Conservation (phyloP, 345 rosid species). For the Diplotaxis tenuifolia region DNA sequence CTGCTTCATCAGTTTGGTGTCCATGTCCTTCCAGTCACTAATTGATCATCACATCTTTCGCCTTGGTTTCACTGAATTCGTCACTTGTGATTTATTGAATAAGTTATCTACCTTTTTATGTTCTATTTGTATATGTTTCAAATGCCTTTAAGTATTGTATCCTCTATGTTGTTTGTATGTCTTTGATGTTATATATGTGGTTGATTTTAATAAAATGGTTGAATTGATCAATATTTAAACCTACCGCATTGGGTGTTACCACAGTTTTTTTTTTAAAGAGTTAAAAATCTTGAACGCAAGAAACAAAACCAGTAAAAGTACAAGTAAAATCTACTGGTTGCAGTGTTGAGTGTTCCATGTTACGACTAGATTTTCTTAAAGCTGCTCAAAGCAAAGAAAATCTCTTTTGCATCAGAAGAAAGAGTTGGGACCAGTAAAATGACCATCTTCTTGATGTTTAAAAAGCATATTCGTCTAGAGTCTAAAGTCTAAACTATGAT, state of each 20-base stretch:
- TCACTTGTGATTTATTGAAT: not conserved
- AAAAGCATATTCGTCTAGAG: not conserved
- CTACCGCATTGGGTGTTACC: too few species aligned
- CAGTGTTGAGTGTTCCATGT: too few species aligned
- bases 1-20: conserved; percentile 29
- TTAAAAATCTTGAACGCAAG: too few species aligned
- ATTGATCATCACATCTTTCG: conserved; percentile 15
- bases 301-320: too few species aligned
- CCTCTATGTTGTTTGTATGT: not conserved
- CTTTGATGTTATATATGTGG: not conserved
- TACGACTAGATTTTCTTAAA: not conserved
- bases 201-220: not conserved
- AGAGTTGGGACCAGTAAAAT: not conserved
- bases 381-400: not conserved
- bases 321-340: too few species aligned
- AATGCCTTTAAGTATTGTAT: not conserved
- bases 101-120: not conserved
- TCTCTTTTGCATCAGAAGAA: not conserved
- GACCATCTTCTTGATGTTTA: not conserved
- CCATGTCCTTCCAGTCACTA: conserved; percentile 13
- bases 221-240: not conserved
- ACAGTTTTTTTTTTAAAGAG: too few species aligned
- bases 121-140: not conserved
- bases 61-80: not conserved
- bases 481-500: not conserved